Percentiles rank a stretch among this genome's conserved stretches.
phyloP scores from a whole-genome alignment of 2,329 filamentous ascomycete species.

The Fusarium sambucinum region DNA sequence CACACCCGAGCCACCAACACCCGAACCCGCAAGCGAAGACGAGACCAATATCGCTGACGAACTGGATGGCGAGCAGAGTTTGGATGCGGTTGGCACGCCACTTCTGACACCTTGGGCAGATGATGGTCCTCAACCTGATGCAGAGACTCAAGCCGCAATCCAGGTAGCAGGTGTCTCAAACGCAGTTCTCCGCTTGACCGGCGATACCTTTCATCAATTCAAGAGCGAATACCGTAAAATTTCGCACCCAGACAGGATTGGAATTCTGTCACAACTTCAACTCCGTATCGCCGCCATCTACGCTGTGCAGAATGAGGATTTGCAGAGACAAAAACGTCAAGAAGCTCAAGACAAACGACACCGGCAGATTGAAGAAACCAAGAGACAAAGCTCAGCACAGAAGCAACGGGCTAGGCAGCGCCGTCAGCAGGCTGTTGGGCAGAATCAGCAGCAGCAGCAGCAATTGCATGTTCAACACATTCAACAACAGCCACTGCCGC shows the following conservation, averaged over 20 bases:
- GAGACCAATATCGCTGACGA: constrained; percentile 50
- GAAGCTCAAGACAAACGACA: constrained; percentile 56
- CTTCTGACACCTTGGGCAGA: constrained; percentile 39
- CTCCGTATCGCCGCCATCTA: constrained; percentile 59
- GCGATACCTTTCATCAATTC: constrained; percentile 59
- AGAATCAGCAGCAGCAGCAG: constrained; percentile 44
- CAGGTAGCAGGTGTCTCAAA: constrained; percentile 57
- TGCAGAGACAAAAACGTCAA: constrained; percentile 56
- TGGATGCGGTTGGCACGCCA: constrained; percentile 20
- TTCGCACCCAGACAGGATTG: constrained; percentile 55
- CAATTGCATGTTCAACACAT: constrained; percentile 41
- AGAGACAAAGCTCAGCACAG: constrained; percentile 44
- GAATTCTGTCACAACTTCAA: constrained; percentile 56
- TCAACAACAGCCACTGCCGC: constrained; percentile 46
- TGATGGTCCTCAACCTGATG: constrained; percentile 52
- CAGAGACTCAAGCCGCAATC: constrained; percentile 54
- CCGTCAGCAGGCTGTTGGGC: constrained; percentile 44
- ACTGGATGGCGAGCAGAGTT: constrained; percentile 38
- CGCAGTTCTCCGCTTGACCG: constrained; percentile 55
- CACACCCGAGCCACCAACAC: constrained; percentile 58
- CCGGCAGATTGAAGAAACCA: constrained; percentile 53
- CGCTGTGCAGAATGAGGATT: constrained; percentile 59
- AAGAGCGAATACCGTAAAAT: constrained; percentile 60
- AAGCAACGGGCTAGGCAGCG: constrained; percentile 46
- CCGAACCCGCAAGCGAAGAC: constrained; percentile 52